These are phyloP conservation scores for Lasiodiplodia gonubiensis DNA, from an alignment of 2,329 filamentous ascomycete species.

Conservation along the genomic window DNA sequence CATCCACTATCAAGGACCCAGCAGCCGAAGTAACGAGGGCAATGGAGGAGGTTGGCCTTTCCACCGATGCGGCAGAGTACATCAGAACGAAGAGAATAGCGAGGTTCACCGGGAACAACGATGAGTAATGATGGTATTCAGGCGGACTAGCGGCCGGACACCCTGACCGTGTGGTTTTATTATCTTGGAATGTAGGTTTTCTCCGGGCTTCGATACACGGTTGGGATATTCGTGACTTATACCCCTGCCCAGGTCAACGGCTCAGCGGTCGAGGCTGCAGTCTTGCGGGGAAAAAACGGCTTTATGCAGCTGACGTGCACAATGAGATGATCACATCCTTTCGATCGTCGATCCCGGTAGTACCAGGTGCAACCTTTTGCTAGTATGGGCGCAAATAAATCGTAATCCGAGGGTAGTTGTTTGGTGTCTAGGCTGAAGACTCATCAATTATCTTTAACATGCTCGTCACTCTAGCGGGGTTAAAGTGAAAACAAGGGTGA, in stretches of 20 bases:
- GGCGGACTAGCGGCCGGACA: not conserved
- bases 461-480: not conserved
- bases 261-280: not conserved
- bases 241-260: not conserved
- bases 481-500: not conserved
- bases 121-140: not conserved
- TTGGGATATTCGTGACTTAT: not conserved
- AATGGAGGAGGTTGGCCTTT: not conserved
- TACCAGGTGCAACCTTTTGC: not conserved
- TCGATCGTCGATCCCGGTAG: not conserved
- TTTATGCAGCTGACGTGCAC: not conserved
- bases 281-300: not conserved
- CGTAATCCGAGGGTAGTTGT: not conserved
- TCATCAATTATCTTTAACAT: not conserved
- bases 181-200: not conserved
- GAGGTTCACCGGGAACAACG: not conserved
- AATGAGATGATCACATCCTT: not conserved
- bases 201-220: not conserved
- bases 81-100: not conserved
- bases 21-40: not conserved
- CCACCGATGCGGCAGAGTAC: not conserved
- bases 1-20: not conserved
- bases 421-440: not conserved
- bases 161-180: not conserved
- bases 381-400: not conserved